A percentile compares a stretch with the other conserved stretches of the same genome.
These are phyloP conservation scores for Aspergillus cavernicola DNA, from an alignment of 495 filamentous ascomycete genomes.

Conservation along the genomic window DNA sequence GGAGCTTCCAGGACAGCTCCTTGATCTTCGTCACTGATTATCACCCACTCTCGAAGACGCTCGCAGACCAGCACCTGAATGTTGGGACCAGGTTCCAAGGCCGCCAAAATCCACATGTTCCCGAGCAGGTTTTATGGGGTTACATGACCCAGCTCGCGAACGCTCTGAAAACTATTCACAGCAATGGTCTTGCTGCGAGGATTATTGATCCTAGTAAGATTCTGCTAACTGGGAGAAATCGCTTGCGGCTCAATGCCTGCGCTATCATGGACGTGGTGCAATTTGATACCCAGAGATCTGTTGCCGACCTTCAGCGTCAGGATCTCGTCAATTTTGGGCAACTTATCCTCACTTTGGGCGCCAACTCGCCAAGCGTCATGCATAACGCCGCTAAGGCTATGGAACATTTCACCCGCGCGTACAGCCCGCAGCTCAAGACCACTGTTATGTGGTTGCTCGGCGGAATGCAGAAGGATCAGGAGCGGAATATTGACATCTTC, in stretches of 20 bases:
- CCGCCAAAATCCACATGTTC: constrained; percentile 49
- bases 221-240: constrained; percentile 63
- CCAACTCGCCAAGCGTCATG: constrained; percentile 54
- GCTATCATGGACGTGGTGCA: constrained; percentile 83
- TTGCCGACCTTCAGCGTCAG: constrained; percentile 77
- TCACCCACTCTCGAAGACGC: constrained; percentile 84
- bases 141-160: constrained; percentile 92
- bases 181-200: constrained; percentile 73
- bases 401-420: constrained; percentile 67
- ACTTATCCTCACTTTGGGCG: constrained; percentile 74
- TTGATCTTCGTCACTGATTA: constrained; percentile 93
- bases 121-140: constrained; percentile 81
- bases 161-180: constrained; percentile 81
- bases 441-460: constrained; percentile 73
- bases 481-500: constrained; percentile 73
- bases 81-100: constrained; percentile 49
- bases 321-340: constrained; percentile 86
- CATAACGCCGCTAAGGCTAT: constrained; percentile 58
- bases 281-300: constrained; percentile 59
- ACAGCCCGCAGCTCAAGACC: constrained; percentile 69
- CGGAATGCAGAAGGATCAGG: constrained; percentile 42
- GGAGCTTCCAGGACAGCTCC: constrained; percentile 90
- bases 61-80: constrained; percentile 78
- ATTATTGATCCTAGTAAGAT: constrained; percentile 83
- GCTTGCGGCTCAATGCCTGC: constrained; percentile 86